Evolutionary conservation across 148 eudicot species (phyloP), one percentile per base, ranked within the genome.

Genomic region (Vaccinium corymbosum): DNA sequence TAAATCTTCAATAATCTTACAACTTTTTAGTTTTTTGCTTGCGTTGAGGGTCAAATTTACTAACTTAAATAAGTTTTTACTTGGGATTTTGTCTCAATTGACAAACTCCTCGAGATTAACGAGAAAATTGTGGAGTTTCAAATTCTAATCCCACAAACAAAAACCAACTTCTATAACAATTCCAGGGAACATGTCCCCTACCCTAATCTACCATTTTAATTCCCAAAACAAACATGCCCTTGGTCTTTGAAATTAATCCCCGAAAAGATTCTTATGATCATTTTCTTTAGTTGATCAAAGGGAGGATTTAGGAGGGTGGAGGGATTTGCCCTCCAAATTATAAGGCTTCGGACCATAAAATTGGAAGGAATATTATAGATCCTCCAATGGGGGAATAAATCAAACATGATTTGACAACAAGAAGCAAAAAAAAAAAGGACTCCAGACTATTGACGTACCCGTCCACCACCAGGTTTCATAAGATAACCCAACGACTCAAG

Each of bases 171-270:
- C 27, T n/a, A 42, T 42, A 62, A 20, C 27, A 25, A 8, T 62
- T 62, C 27, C 27, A 62, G 68, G 68, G 68, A 62, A n/a, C 68
- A 62, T 62, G 68, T 62, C 68, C 71, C 71, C 71, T 13, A 9
- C 32, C 71, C 32, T n/a, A 64, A 9, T 9, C 29, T 64, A 29
- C 14, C 32, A 64, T 22, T 64, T 64, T n/a, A 64, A 29, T 64
- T 64, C 71, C 71, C 71, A 64, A 64, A 22, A 22, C 71, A 64
- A 10, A 64, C 71, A 64, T 64, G 71, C 71, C 71, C 71, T 62
- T 4, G 13, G 3, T 62, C 70, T 22, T 22, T 4, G 29, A 64
- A 64, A 13, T 8, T n/a, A 64, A 64, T 64, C 25, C 71, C 62
- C 62, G 12, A 20, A 62, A 61, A 20, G 7, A 61, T 61, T 61